A percentile compares a stretch with the other conserved stretches of the same genome.
Evolutionary conservation across 129 eudicot genomes (phyloP).

Genomic region (carrot (Daucus carota)): DH1_v3.0 NC_030381.2:40069501-40070000

Average conservation of each 20-base stretch:
- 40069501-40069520: neutral
- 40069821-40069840: neutral
- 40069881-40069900: neutral
- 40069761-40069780: neutral
- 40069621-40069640: neutral
- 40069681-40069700: neutral
- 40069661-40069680: neutral
- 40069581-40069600: slow-evolving; percentile 89
- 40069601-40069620: slow-evolving; percentile 43
- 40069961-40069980: neutral
- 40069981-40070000: neutral
- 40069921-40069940: too few species aligned
- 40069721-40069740: neutral
- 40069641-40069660: neutral
- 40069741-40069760: slow-evolving; percentile 2
- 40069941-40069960: neutral
- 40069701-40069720: neutral
- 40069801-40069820: neutral
- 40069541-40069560: slow-evolving; percentile 71
- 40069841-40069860: neutral
- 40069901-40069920: neutral
- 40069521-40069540: slow-evolving; percentile 16
- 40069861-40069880: neutral
- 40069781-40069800: neutral
- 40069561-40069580: slow-evolving; percentile 90